Evolutionary conservation across 805 yeast genomes (phyloP), one percentile per base, ranked within the genome.

Genomic region (Helenozyma baotianmanensis): DNA sequence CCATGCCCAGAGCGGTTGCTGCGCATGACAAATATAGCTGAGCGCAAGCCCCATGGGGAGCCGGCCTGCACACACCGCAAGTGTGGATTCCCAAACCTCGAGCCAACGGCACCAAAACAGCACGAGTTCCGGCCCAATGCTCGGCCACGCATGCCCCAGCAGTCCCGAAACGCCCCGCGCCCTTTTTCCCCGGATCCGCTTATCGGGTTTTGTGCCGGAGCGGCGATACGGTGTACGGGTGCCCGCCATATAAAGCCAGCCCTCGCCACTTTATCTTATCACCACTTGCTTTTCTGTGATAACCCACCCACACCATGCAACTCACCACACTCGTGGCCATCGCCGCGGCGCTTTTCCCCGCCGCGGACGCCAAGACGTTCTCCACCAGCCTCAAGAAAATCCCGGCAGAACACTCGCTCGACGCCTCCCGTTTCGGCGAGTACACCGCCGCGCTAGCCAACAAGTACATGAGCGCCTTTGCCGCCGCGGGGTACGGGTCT

Each of bases 371-470:
- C 30, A 76, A 69, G 41, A 64, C 64, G 11, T 76, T 69, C 56
- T 64, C 72, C 29, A 74, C 81, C 29, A 72, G 74, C 47, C 70
- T 82, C 51, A 69, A 72, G 50, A 80, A 78, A 60, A 67, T 72
- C 23, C 73, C 85, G 4, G 55, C 70, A 21, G 78, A 71, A 27
- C 81, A 78, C 39, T 70, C 74, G 27, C 62, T 78, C 43, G 66
- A 71, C 39, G 78, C 74, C 29, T 60, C 64, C 31, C 54, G 64
- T 18, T 76, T 72, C 48, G 60, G 60, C 25, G 71, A 73, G 37
- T 82, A 81, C 56, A 62, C 81, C 38, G 51, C 63, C 27, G 71
- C 75, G 14, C 70, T 82, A 51, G 80, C 81, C 36, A 64, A 70
- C 47, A 82, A 81, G 61, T 82, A 82, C 59, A 49, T 76, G 38